Conservation (phyloP, 306 rosid species). For the Carpinus viminea region DNA sequence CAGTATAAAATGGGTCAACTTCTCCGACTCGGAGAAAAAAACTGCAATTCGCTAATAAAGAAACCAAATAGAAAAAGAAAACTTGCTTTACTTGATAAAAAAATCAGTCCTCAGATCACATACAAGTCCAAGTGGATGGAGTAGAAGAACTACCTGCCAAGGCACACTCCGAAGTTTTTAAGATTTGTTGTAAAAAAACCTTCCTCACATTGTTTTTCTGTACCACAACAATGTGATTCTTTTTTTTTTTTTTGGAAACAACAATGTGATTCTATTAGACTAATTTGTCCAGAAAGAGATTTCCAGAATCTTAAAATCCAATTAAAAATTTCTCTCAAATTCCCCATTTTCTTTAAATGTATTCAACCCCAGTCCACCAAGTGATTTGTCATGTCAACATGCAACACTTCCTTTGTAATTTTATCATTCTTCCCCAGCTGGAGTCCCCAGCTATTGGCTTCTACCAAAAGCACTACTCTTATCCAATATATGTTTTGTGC, state of each 20-base stretch:
- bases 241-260: not conserved
- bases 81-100: too few relatives aligned
- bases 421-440: not conserved
- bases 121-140: too few relatives aligned
- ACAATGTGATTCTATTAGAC: not conserved
- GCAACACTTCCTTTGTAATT: not conserved
- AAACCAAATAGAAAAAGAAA: too few relatives aligned
- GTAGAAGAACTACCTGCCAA: too few relatives aligned
- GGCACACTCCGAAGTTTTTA: too few relatives aligned
- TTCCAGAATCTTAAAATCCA: not conserved
- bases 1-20: too few relatives aligned
- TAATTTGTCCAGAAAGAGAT: not conserved
- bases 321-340: not conserved
- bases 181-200: too few relatives aligned
- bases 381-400: not conserved
- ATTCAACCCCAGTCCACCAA: not conserved
- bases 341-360: not conserved
- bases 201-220: not conserved
- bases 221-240: not conserved
- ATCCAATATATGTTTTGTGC: not conserved
- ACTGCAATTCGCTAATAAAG: too few relatives aligned
- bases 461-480: constrained; percentile 7
- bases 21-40: too few relatives aligned
- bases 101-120: too few relatives aligned
- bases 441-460: constrained; percentile 4